phyloP scores from a whole-genome alignment of 2,329 filamentous ascomycete species.

The Pyrenochaeta sp. region DNA sequence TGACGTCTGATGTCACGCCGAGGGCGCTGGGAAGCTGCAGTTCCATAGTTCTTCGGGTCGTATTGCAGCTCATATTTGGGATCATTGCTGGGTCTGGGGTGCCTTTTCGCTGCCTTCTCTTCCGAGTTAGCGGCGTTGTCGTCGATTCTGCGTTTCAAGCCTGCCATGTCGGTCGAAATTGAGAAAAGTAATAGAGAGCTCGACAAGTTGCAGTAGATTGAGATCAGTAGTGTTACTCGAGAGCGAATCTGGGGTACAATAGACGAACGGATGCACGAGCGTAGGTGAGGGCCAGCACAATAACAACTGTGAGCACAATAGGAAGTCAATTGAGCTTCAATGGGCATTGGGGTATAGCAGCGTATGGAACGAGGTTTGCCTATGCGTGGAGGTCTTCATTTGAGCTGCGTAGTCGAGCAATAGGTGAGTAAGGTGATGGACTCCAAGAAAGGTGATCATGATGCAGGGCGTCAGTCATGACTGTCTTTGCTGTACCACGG shows the following conservation, averaged over 20 bases:
- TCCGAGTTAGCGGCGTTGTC: not conserved
- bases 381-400: not conserved
- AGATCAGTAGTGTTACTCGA: not conserved
- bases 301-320: slow-evolving; percentile 3
- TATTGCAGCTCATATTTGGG: not conserved
- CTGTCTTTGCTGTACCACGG: slow-evolving; percentile 4
- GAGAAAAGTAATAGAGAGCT: not conserved
- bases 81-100: not conserved
- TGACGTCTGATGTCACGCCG: not conserved
- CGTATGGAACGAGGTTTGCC: not conserved
- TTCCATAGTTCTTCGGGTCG: slow-evolving; percentile 7
- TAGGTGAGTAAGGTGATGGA: slow-evolving; percentile 8
- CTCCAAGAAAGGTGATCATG: slow-evolving; percentile 6
- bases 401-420: not conserved
- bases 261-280: not conserved
- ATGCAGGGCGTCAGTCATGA: not conserved
- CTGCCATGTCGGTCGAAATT: not conserved
- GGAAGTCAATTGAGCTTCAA: not conserved
- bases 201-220: not conserved
- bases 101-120: not conserved
- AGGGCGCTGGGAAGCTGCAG: slow-evolving; percentile 11
- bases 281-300: not conserved
- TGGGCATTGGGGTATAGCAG: not conserved
- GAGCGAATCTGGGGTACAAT: not conserved
- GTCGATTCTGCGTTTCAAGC: not conserved